Conservation (phyloP, 768 basidiomycete genomes). For the Suillus decipiens region DNA sequence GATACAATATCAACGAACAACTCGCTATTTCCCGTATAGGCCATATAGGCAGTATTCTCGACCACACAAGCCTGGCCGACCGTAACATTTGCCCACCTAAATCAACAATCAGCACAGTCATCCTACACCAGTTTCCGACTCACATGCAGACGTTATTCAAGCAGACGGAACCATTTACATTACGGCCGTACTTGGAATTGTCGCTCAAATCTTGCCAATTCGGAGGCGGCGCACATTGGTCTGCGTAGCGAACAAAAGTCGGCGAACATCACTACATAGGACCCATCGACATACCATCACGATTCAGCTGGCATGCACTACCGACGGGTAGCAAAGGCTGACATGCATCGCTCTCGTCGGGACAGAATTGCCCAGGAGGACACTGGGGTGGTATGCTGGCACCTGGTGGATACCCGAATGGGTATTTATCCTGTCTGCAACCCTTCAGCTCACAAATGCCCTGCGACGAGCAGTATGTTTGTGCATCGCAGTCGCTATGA, state of each 20-base stretch:
- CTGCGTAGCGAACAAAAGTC: slow-evolving; percentile 39
- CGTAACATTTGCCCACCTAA: slow-evolving; percentile 79
- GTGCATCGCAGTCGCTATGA: slow-evolving; percentile 73
- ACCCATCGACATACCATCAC: slow-evolving; percentile 62
- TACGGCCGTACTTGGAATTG: slow-evolving; percentile 61
- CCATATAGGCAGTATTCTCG: slow-evolving; percentile 81
- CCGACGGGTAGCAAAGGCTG: slow-evolving; percentile 58
- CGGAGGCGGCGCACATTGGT: slow-evolving; percentile 73
- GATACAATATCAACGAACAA: slow-evolving; percentile 83
- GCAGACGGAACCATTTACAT: slow-evolving; percentile 83
- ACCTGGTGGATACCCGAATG: slow-evolving; percentile 60
- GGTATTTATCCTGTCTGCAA: slow-evolving; percentile 77
- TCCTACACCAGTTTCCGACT: slow-evolving; percentile 25
- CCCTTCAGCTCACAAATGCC: slow-evolving; percentile 60
- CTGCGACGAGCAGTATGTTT: slow-evolving; percentile 62
- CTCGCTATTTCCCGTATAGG: slow-evolving; percentile 57
- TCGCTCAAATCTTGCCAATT: slow-evolving; percentile 68
- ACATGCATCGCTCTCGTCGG: slow-evolving; percentile 79
- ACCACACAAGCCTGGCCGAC: slow-evolving; percentile 61
- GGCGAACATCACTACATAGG: not conserved
- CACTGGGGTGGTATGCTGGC: slow-evolving; percentile 62
- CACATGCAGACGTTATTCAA: slow-evolving; percentile 84
- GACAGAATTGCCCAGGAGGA: slow-evolving; percentile 67
- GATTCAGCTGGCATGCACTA: slow-evolving; percentile 79
- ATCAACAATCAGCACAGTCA: slow-evolving; percentile 5